Conservation (phyloP, 2,329 filamentous ascomycete species). For the Malbranchea cinnamomea region DNA sequence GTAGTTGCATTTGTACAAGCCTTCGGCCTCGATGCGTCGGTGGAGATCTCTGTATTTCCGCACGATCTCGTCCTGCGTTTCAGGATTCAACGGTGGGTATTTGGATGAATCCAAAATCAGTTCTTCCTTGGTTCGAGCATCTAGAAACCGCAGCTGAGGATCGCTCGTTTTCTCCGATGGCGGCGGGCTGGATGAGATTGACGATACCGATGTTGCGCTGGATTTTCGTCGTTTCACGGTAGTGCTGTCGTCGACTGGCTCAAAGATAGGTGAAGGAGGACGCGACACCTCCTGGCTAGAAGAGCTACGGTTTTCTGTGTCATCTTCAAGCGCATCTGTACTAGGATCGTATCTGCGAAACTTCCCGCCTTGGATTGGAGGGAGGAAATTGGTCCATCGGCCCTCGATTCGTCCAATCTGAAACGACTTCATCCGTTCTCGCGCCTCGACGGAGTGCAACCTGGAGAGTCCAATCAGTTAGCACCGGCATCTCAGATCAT, state of each 20-base stretch:
- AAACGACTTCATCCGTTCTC: conserved; percentile 62
- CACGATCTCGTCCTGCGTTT: conserved; percentile 61
- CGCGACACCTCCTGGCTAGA: conserved; percentile 42
- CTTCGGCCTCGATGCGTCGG: conserved; percentile 54
- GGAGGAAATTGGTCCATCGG: conserved; percentile 72
- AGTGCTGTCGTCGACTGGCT: conserved; percentile 31
- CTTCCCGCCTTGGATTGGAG: conserved; percentile 78
- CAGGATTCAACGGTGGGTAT: conserved; percentile 63
- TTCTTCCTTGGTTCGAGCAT: conserved; percentile 58
- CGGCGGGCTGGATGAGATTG: conserved; percentile 13
- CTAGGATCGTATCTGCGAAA: conserved; percentile 46
- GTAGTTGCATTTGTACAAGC: conserved; percentile 76
- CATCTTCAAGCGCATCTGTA: conserved; percentile 16
- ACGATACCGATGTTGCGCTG: conserved; percentile 16
- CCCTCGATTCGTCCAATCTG: conserved; percentile 72
- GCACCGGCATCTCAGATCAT: background rate
- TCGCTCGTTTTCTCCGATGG: conserved; percentile 4
- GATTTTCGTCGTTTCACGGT: conserved; percentile 24
- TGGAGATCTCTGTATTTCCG: conserved; percentile 69
- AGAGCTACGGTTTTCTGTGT: conserved; percentile 17
- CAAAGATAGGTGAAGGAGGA: conserved; percentile 44
- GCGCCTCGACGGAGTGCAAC: conserved; percentile 67
- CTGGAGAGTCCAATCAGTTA: conserved; percentile 29
- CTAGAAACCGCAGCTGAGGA: conserved; percentile 41
- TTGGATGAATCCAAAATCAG: conserved; percentile 61